Base-by-base conservation (phyloP, 257 asterid species). In the Fraxinus anomala region DNA sequence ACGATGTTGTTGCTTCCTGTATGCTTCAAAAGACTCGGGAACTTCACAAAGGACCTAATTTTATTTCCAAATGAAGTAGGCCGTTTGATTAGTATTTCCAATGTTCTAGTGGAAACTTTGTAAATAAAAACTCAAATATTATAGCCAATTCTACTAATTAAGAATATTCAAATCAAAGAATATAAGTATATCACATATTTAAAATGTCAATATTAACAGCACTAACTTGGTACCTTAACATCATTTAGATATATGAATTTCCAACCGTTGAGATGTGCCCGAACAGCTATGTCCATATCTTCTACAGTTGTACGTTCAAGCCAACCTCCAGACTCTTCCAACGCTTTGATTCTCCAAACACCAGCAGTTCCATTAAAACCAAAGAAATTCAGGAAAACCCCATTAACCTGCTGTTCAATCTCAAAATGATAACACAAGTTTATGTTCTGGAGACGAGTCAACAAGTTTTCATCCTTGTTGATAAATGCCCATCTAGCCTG, bases 21-120 rank as follows among this genome's bases (percentile, higher is more conserved):
- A 91, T 26, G 96, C 92, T 79, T 91, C 96, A 68, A 88, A 91
- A 13, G 94, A 89, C 80, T 91, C 94, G 0, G 96, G 96, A 77
- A 91, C 91, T 81, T 89, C 94, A 42, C 96, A 91, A 7, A 44
- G 54, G n/a, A 44, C 54, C 54, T 12, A 44, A 12, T 44, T 44
- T 44, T 44, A 44, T 44, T 44, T 44, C 54, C 19, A 44, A 13
- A 44, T 14, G 54, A 44, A 3, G 54, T 44, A 12, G 19, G 17
- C 17, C 17, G 0, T 42, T 42, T 11, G 49, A 42, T 42, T 42
- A 42, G 14, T 12, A 13, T 44, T 44, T 44, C 1, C 19, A 44
- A 44, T 44, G 54, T 13, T 44, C 19, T 44, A 44, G 3, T 1
- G 6, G 19, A 44, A 9, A 44, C 51, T 44, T 44, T 0, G 17